phyloP scores from a whole-genome alignment of 225 moss, liverwort and hornwort species.

The Anthoceros angustus region DNA sequence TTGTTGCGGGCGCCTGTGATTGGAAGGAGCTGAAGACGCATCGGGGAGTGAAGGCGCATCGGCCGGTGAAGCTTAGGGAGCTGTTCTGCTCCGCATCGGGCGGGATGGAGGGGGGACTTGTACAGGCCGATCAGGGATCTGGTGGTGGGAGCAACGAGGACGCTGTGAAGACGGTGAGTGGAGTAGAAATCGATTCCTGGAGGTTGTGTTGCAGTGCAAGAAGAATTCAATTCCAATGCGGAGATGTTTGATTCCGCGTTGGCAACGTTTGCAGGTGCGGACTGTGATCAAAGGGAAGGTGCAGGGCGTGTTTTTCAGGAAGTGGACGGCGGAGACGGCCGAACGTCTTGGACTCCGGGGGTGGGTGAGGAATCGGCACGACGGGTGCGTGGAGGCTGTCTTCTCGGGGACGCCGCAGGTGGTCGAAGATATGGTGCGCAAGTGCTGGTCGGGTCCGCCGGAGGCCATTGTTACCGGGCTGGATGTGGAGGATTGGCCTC shows the following conservation, averaged over 20 bases:
- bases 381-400: conserved; percentile 48
- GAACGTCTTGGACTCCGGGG: conserved; percentile 27
- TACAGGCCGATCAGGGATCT: no score
- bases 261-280: conserved; percentile 21
- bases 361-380: conserved; percentile 45
- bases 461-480: conserved; percentile 29
- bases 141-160: no score
- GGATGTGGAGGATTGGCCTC: conserved; percentile 28
- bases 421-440: conserved; percentile 38
- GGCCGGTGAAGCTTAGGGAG: no score
- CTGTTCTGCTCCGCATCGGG: no score
- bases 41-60: no score
- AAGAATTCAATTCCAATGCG: neutral
- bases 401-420: conserved; percentile 24
- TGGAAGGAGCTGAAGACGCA: no score
- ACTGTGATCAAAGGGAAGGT: conserved; percentile 35
- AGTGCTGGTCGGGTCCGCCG: conserved; percentile 31
- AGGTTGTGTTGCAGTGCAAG: neutral
- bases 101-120: no score
- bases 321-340: conserved; percentile 32
- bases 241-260: neutral
- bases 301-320: conserved; percentile 39
- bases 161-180: no score
- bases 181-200: neutral
- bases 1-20: no score